phyloP scores from a whole-genome alignment of 202 grass and related monocot species.

The Carex arenaria region DNA sequence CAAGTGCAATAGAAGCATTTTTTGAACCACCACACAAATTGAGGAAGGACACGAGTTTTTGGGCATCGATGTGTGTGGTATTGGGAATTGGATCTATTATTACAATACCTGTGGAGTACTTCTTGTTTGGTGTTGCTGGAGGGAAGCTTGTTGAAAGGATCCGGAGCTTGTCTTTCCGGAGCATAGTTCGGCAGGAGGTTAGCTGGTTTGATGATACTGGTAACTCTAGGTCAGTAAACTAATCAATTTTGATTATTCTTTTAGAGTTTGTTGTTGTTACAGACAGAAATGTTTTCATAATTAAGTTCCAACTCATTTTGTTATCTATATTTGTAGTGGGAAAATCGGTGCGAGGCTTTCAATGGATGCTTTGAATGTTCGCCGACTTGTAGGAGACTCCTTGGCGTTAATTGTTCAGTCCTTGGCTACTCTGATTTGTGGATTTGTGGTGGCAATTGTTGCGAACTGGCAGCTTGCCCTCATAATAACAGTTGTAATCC shows the following conservation, averaged over 20 bases:
- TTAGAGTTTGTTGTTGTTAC: neutral
- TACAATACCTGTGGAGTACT: slow-evolving; percentile 43
- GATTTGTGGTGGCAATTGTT: slow-evolving; percentile 65
- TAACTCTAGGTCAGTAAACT: slow-evolving; percentile 63
- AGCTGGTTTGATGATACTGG: slow-evolving; percentile 84
- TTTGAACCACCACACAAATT: slow-evolving; percentile 52
- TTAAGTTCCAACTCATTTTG: neutral
- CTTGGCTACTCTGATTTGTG: slow-evolving; percentile 63
- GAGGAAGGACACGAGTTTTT: slow-evolving; percentile 62
- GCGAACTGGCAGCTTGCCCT: slow-evolving; percentile 90
- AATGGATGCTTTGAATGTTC: slow-evolving; percentile 70
- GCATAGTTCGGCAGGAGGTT: slow-evolving; percentile 73
- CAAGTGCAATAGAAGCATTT: slow-evolving; percentile 60
- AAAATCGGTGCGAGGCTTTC: slow-evolving; percentile 81
- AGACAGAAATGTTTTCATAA: neutral
- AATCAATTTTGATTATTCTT: neutral
- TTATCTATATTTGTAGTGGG: slow-evolving; percentile 46
- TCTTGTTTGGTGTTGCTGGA: slow-evolving; percentile 63
- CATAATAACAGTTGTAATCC: slow-evolving; percentile 80
- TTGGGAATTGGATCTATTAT: slow-evolving; percentile 47
- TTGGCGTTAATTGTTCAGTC: slow-evolving; percentile 73
- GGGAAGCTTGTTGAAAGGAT: slow-evolving; percentile 81
- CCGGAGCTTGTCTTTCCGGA: slow-evolving; percentile 62
- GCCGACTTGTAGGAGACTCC: slow-evolving; percentile 72
- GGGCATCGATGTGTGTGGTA: slow-evolving; percentile 64